Evolutionary conservation across 2,329 filamentous ascomycete species (phyloP), one percentile per base, ranked within the genome.

Genomic region (Nothomitra cinnamomea): DNA sequence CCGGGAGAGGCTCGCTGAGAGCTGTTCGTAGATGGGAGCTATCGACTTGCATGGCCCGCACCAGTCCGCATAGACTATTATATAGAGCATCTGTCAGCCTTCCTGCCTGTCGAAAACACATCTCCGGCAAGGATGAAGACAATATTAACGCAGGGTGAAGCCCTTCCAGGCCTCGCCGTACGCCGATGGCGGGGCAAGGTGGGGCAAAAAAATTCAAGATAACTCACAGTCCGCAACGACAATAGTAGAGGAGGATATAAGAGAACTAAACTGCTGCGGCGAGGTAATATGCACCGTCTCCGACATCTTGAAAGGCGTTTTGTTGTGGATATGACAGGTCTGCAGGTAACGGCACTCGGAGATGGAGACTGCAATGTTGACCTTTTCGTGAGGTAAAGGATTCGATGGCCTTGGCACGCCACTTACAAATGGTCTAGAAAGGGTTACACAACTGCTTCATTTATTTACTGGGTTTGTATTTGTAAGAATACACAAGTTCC

Each of bases 211-310:
- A 51, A 55, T 28, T 38, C 41, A 32, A 32, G 28, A 32, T 32
- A 56, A 74, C 86, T 77, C 73, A 94, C 88, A 95, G 70, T 95
- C 86, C 63, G 83, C 82, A 53, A 96, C 82, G 42, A 96, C 86
- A 56, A 95, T 79, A 59, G 78, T 79, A 35, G 85, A 88, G 54
- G 76, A 79, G 57, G 77, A 76, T 57, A 95, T 74, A 56, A 92
- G 69, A 32, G 71, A 69, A 61, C 74, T 76, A 62, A 94, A 83
- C 63, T 90, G 80, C 61, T 72, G 71, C 13, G 75, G 68, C 1
- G 85, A 89, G 56, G 71, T 71, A 60, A 90, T 82, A 12, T 70
- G 61, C 53, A 72, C 62, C 53, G 67, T 65, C 57, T 64, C 61
- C 38, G 69, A 64, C 68, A 72, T 71, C 53, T 61, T 70, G 57